Evolutionary conservation across 352 stramenopile species (phyloP).

Genomic region (Globisporangium solare): DNA sequence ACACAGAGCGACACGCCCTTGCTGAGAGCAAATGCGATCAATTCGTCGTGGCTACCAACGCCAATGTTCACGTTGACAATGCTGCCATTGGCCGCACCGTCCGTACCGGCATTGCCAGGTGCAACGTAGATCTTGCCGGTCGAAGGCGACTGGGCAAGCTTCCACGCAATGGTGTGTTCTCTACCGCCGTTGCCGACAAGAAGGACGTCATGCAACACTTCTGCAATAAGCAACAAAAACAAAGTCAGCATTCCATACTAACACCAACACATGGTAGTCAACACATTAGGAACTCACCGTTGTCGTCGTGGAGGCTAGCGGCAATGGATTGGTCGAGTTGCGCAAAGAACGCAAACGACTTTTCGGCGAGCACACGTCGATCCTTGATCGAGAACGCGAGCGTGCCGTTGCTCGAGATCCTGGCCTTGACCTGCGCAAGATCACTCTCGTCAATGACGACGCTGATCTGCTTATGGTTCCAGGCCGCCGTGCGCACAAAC

Average conservation of each 20-base stretch:
- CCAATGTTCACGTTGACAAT: constrained; percentile 82
- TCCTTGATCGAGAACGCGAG: constrained; percentile 71
- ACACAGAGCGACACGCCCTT: constrained; percentile 95
- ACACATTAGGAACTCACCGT: constrained; percentile 16
- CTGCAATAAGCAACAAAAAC: constrained; percentile 8
- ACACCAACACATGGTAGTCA: neutral
- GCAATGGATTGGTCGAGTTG: constrained; percentile 68
- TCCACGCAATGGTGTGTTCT: constrained; percentile 95
- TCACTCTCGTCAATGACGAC: constrained; percentile 73
- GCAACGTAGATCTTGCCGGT: constrained; percentile 84
- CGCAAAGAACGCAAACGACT: constrained; percentile 77
- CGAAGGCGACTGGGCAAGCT: constrained; percentile 82
- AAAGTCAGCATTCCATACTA: neutral
- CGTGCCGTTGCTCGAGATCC: constrained; percentile 55
- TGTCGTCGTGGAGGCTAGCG: constrained; percentile 40
- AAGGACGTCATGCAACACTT: constrained; percentile 82
- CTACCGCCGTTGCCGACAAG: constrained; percentile 91
- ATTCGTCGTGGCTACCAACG: constrained; percentile 51
- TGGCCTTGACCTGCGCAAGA: constrained; percentile 39
- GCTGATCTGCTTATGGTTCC: constrained; percentile 85
- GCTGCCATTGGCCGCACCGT: constrained; percentile 23
- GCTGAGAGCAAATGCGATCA: constrained; percentile 73
- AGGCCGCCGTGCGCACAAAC: constrained; percentile 79
- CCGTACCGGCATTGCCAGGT: constrained; percentile 89
- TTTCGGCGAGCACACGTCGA: constrained; percentile 64